These are phyloP conservation scores for Diaporthe longicolla DNA, from an alignment of 2,329 filamentous ascomycete species.

Conservation along the genomic window DNA sequence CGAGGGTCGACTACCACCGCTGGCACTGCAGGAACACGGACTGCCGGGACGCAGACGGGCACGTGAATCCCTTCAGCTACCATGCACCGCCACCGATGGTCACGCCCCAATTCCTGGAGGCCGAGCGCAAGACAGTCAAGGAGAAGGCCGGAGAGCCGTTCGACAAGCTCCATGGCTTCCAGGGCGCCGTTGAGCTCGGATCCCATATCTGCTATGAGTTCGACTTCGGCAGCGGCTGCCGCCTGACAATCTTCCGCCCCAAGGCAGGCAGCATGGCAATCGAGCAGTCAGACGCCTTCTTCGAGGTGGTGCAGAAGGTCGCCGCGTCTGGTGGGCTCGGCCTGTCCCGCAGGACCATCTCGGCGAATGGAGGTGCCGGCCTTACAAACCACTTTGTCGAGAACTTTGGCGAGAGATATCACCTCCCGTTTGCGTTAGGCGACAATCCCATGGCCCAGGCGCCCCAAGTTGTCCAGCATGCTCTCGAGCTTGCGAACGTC, in stretches of 20 bases:
- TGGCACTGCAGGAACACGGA: slow-evolving; percentile 25
- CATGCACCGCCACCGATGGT: slow-evolving; percentile 8
- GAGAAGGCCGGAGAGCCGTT: not conserved
- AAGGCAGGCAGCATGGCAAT: not conserved
- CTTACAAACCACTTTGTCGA: slow-evolving; percentile 30
- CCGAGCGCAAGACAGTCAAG: not conserved
- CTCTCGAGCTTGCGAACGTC: not conserved
- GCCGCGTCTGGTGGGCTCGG: not conserved
- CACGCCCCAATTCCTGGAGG: not conserved
- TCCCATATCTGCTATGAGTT: not conserved
- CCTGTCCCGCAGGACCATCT: not conserved
- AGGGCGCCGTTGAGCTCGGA: not conserved
- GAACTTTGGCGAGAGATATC: slow-evolving; percentile 19
- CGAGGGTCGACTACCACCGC: slow-evolving; percentile 1
- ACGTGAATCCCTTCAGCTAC: not conserved
- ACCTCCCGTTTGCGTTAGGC: not conserved
- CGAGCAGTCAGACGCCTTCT: not conserved
- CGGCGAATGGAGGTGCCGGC: not conserved
- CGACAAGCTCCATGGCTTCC: not conserved
- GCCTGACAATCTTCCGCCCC: not conserved
- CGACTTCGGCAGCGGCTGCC: slow-evolving; percentile 21
- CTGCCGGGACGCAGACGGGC: not conserved
- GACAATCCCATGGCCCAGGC: not conserved
- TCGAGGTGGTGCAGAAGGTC: not conserved
- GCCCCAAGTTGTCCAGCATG: not conserved